Evolutionary conservation across 2,329 filamentous ascomycete species (phyloP), one percentile per base, ranked within the genome.

Genomic region (Lecanosticta acicola): DNA sequence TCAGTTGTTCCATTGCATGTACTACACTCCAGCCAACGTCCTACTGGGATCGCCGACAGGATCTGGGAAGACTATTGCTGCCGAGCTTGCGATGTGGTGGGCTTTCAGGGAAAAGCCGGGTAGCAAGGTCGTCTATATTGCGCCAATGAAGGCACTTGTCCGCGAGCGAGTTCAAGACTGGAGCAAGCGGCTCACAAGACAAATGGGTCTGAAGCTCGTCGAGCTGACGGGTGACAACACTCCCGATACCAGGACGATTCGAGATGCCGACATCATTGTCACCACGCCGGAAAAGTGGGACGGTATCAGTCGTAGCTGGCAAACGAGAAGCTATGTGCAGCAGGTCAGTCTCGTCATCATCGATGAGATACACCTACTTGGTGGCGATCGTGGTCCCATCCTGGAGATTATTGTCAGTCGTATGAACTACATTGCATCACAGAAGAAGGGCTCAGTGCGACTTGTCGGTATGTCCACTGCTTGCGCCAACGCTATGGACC

Each of bases 251-350:
- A 79, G 88, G 41, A 96, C 91, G 0, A 98, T 98, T 59, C 81
- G 90, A 57, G 85, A 97, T 63, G 93, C 93, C 3, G 93, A 98
- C 64, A 88, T 98, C 51, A 98, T 98, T 59, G 89, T 98, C 59
- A 98, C 93, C 0, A 98, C 94, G 0, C 94, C 93, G n/a, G 93
- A 98, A 70, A 98, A 98, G 66, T 98, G 93, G 93, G 94, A 98
- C 64, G 94, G 94, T 79, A 97, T 98, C 57, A 95, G 88, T 59
- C 86, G 93, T 78, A 94, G 87, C 62, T 98, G 94, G 93, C 90
- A 97, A 67, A 97, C 91, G 3, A 85, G 93, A 80, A 86, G 87
- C 50, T 98, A 98, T 57, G 93, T 98, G 33, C 82, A 89, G 42
- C 85, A 96, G 68, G 93, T 98, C 49, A 91, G 89, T 50, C 73